Evolutionary conservation across 148 eudicot species (phyloP), one percentile per base, ranked within the genome.

Genomic region (Cornus florida): DNA sequence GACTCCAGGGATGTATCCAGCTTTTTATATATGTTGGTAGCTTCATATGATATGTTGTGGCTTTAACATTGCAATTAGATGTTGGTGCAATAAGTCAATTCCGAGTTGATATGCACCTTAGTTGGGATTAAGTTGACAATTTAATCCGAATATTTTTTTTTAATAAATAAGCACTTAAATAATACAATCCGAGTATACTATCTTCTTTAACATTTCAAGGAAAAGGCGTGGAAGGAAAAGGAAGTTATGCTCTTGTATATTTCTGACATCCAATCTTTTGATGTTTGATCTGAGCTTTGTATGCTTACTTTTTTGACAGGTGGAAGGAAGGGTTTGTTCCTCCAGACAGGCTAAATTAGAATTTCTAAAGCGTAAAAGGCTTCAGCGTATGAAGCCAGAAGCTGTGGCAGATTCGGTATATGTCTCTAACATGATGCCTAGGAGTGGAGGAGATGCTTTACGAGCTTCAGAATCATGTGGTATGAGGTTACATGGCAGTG

Each of bases 301-400:
- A 60, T 77, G 50, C 22, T 53, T 32, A 57, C 41, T 69, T 81
- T 57, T 39, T 72, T 70, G 60, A 84, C 80, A 95, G 99, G 99
- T 95, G 92, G 97, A 95, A 85, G 95, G 99, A 85, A 86, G 88
- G 89, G 87, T 71, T 79, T 85, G 87, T 80, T 81, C 83, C 78
- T 95, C 92, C 38, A 88, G 90, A 86, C 94, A 93, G 83, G 88
- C 90, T 79, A 89, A 86, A 83, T 80, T 95, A 64, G 97, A 93
- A 83, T 84, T 90, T 82, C 73, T 95, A 89, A 95, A 87, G 91
- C 89, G 82, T 79, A 93, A 93, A 86, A 92, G 91, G 91, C 93
- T 95, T 85, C 91, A 93, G 84, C 84, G 82, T 70, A 77, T 85
- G 73, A 95, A 92, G 87, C 69, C 85, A 46, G 90, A 86, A 73